phyloP scores from a whole-genome alignment of 2,329 filamentous ascomycete species.

The Fusarium miscanthi region DNA sequence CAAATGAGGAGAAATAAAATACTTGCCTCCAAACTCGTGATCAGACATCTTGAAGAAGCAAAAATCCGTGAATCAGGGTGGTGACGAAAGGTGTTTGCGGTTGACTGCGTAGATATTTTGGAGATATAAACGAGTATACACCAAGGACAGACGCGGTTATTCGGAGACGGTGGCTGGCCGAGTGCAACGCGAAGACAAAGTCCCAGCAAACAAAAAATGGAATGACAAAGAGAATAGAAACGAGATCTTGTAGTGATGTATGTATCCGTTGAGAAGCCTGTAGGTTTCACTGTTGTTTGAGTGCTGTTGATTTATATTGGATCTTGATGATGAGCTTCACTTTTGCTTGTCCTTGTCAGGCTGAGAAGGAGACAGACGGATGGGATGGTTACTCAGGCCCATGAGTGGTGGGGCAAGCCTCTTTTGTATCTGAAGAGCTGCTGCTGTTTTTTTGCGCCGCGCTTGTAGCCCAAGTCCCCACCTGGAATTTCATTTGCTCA shows the following conservation, averaged over 20 bases:
- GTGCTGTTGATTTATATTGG: conserved; percentile 12
- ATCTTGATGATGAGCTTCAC: conserved; percentile 24
- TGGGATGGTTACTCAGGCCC: conserved; percentile 41
- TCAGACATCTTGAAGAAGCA: conserved; percentile 65
- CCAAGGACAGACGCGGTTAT: conserved; percentile 28
- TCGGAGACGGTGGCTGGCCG: conserved; percentile 17
- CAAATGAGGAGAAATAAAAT: conserved; percentile 12
- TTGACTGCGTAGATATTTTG: background rate
- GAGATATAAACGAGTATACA: conserved; percentile 20
- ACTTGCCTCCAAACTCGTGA: conserved; percentile 72
- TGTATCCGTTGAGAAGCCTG: background rate
- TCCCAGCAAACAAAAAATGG: background rate
- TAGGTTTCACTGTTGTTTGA: conserved; percentile 15
- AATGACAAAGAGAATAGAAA: background rate
- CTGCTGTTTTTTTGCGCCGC: conserved; percentile 21
- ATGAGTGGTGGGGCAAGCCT: conserved; percentile 48
- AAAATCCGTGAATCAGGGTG: conserved; percentile 1
- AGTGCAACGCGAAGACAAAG: conserved; percentile 18
- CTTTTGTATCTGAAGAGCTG: conserved; percentile 44
- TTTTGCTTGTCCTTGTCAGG: conserved; percentile 1
- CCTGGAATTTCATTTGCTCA: conserved; percentile 17
- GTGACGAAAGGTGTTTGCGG: conserved; percentile 20
- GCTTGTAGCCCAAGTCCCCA: conserved; percentile 26
- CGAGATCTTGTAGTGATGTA: background rate
- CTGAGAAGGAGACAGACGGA: conserved; percentile 40